A percentile compares a stretch with the other conserved stretches of the same genome.
These are phyloP conservation scores for Lentinula sp. DNA, from an alignment of 768 basidiomycete species.

Conservation along the genomic window DNA sequence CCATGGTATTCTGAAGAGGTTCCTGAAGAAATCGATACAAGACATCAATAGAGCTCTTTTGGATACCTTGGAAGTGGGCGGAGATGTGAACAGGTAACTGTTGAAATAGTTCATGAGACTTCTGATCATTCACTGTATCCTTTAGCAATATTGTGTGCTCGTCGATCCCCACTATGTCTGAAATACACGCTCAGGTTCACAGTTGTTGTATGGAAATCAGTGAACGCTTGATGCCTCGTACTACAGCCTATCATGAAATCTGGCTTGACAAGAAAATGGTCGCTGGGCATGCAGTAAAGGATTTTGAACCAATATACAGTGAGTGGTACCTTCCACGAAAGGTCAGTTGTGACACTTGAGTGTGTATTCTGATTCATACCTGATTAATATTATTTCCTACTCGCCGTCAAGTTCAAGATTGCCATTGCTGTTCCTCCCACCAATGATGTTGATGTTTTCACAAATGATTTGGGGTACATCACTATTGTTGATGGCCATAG, in stretches of 20 bases:
- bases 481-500: conserved; percentile 74
- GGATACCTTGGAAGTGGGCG: conserved; percentile 96
- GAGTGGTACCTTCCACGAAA: conserved; percentile 96
- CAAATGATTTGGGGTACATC: conserved; percentile 95
- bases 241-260: conserved; percentile 96
- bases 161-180: conserved; percentile 83
- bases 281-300: conserved; percentile 88
- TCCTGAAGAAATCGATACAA: conserved; percentile 94
- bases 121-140: not conserved
- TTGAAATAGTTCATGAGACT: conserved; percentile 8
- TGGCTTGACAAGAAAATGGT: conserved; percentile 98
- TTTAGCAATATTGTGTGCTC: conserved; percentile 85
- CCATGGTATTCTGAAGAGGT: conserved; percentile 96
- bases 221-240: conserved; percentile 81
- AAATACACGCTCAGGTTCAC: conserved; percentile 76
- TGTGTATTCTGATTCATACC: not conserved
- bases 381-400: not conserved
- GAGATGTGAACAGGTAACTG: conserved; percentile 90
- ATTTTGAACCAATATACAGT: conserved; percentile 96
- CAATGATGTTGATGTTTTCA: conserved; percentile 94
- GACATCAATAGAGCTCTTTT: conserved; percentile 87
- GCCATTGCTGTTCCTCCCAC: conserved; percentile 94
- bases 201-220: conserved; percentile 81
- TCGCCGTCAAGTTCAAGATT: conserved; percentile 69
- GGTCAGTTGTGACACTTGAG: not conserved